A percentile compares a stretch with the other conserved stretches of the same genome.
phyloP scores from a whole-genome alignment of 1,139 yeast genomes.

The Hyphopichia wangnamkhiaoensis region DNA sequence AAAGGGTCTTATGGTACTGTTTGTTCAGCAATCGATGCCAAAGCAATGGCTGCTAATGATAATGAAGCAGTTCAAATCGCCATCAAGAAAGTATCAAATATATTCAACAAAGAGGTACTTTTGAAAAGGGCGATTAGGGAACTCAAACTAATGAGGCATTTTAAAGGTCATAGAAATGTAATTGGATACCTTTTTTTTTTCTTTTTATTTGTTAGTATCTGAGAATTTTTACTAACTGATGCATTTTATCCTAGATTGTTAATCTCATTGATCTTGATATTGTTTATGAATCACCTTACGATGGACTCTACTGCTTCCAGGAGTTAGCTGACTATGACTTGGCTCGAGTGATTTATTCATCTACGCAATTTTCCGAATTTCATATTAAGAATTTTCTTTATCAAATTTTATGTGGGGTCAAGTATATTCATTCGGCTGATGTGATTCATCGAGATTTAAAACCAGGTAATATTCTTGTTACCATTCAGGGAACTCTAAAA shows the following conservation, averaged over 20 bases:
- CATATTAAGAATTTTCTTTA: slow-evolving; percentile 76
- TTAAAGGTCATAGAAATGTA: slow-evolving; percentile 78
- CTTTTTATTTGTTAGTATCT: background rate
- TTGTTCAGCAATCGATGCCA: slow-evolving; percentile 72
- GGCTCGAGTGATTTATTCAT: slow-evolving; percentile 73
- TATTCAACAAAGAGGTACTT: slow-evolving; percentile 63
- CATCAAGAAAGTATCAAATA: slow-evolving; percentile 73
- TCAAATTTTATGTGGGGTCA: slow-evolving; percentile 77
- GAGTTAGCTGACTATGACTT: slow-evolving; percentile 83
- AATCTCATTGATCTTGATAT: slow-evolving; percentile 73
- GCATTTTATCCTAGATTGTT: slow-evolving; percentile 46
- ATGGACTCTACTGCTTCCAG: slow-evolving; percentile 80
- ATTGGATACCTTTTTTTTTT: slow-evolving; percentile 11
- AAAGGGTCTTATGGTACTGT: slow-evolving; percentile 92
- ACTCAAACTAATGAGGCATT: slow-evolving; percentile 71
- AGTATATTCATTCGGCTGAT: slow-evolving; percentile 82
- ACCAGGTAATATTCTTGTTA: slow-evolving; percentile 82
- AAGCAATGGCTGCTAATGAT: slow-evolving; percentile 19
- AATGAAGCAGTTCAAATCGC: slow-evolving; percentile 46
- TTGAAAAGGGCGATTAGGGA: slow-evolving; percentile 78
- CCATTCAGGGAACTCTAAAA: slow-evolving; percentile 67
- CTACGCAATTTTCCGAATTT: slow-evolving; percentile 77
- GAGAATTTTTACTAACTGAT: slow-evolving; percentile 4
- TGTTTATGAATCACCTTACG: slow-evolving; percentile 63
- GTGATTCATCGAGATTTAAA: slow-evolving; percentile 85